Evolutionary conservation across 2,329 filamentous ascomycete species (phyloP).

Genomic region (Cladosporium cucumerinum): DNA sequence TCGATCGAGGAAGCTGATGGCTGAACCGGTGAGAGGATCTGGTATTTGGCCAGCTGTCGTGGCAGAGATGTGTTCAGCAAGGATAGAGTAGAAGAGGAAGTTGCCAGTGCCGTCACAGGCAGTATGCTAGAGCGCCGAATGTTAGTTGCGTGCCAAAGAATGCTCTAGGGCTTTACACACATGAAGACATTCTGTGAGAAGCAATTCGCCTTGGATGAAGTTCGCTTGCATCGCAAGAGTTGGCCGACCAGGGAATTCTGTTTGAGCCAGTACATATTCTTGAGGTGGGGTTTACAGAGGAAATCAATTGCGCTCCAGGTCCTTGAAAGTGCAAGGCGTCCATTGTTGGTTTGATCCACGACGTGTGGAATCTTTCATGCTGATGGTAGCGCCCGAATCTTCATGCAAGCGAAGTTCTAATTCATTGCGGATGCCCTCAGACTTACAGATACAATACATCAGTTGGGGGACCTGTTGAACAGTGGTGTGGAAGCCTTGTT

Average conservation of each 20-base stretch:
- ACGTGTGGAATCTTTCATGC: background rate
- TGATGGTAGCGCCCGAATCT: conserved; percentile 3
- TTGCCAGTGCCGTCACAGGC: conserved; percentile 12
- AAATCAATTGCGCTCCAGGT: conserved; percentile 13
- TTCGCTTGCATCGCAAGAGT: conserved; percentile 12
- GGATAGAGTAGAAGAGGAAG: conserved; percentile 1
- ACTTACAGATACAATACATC: conserved; percentile 8
- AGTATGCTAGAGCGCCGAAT: background rate
- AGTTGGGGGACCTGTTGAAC: conserved; percentile 13
- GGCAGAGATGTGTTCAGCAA: conserved; percentile 1
- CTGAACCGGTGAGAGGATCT: background rate
- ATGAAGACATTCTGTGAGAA: background rate
- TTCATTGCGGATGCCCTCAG: conserved; percentile 8
- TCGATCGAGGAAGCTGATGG: conserved; percentile 5
- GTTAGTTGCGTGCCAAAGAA: background rate
- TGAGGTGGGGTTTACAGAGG: conserved; percentile 19
- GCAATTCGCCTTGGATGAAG: conserved; percentile 3
- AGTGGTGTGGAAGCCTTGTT: conserved; percentile 6
- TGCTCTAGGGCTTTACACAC: background rate
- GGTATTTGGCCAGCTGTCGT: background rate
- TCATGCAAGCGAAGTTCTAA: conserved; percentile 12
- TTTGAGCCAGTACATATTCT: conserved; percentile 21
- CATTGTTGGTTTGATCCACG: background rate
- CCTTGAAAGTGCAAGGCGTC: conserved; percentile 12
- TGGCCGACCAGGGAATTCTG: background rate